Base-by-base conservation (phyloP, 345 rosid genomes). In the Anacardium occidentale region DNA sequence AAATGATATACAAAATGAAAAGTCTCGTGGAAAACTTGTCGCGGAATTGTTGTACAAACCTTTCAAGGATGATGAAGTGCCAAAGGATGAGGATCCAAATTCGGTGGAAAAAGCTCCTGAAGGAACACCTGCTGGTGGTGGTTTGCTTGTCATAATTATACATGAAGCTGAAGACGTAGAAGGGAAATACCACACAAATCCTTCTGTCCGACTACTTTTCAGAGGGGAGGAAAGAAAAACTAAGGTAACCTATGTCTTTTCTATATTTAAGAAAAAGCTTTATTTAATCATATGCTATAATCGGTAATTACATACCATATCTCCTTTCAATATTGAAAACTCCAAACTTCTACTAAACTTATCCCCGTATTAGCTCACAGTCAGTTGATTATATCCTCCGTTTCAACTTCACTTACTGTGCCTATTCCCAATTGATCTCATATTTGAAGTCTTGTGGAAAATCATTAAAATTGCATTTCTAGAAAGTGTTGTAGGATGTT, bases 101-200 rank as follows among this genome's bases (percentile, higher is more conserved):
- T 68, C 70, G 11, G 84, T 89, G n/a, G 87, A 90, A 76, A 90
- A 86, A 75, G 94, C 98, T 73, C 99, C 99, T 47, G 94, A 86
- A 47, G 97, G 96, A 67, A 89, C 96, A 32, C 99, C 98, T 51
- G 76, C 84, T 42, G 83, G 89, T 70, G 99, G 98, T 20, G 98
- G 99, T 37, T 75, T 92, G 76, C 98, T 92, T 72, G 93, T 88
- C 14, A 82, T 93, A 50, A 84, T 85, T n/a, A 76, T 93, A 56
- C 99, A 95, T n/a, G 98, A 95, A 85, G 98, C 93, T 74, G 89
- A 86, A 66, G 94, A 90, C 71, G 68, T 95, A 26, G 99, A 93
- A 86, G 98, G 98, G 50, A 95, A 93, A 81, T 80, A 91, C 77
- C 99, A 95, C 71, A 95, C 96, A 4, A 95, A 92, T 64, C 99